Conservation (phyloP, 2,329 filamentous ascomycete genomes). For the Xylariomycetidae sp. region DNA sequence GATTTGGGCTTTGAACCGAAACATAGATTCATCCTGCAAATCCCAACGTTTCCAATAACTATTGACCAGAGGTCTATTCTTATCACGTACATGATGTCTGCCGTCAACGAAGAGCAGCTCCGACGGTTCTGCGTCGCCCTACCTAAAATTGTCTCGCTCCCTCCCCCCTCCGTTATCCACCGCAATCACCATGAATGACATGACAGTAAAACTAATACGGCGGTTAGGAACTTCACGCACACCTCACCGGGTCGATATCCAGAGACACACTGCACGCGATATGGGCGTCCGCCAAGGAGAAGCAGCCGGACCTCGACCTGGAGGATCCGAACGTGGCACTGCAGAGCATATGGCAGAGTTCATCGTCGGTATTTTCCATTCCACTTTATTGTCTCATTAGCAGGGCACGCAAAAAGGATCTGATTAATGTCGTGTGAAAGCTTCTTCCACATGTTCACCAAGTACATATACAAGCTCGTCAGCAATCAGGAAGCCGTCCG, state of each 20-base stretch:
- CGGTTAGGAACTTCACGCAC: constrained; percentile 82
- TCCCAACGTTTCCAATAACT: too few relatives aligned
- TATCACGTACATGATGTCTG: too few relatives aligned
- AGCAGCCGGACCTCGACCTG: constrained; percentile 59
- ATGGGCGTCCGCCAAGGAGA: constrained; percentile 54
- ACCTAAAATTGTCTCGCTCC: too few relatives aligned
- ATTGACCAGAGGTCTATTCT: too few relatives aligned
- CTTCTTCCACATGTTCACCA: constrained; percentile 75
- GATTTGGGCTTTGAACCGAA: too few relatives aligned
- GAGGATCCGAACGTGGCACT: constrained; percentile 68
- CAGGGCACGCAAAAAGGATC: constrained; percentile 5
- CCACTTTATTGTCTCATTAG: constrained; percentile 1
- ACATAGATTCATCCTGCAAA: too few relatives aligned
- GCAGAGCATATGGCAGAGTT: constrained; percentile 50
- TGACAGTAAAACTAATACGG: too few relatives aligned
- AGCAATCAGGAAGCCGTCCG: constrained; percentile 55
- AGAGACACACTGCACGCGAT: constrained; percentile 68
- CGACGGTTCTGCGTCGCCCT: too few relatives aligned
- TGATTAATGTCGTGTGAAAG: constrained; percentile 34
- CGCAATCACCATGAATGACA: too few relatives aligned
- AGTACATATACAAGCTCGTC: constrained; percentile 74
- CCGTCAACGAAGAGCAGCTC: too few relatives aligned
- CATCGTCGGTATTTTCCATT: neutral
- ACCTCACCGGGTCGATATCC: constrained; percentile 75
- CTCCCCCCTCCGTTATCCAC: too few relatives aligned